phyloP scores from a whole-genome alignment of 805 yeast species.

The Scheffersomyces stipitis region DNA sequence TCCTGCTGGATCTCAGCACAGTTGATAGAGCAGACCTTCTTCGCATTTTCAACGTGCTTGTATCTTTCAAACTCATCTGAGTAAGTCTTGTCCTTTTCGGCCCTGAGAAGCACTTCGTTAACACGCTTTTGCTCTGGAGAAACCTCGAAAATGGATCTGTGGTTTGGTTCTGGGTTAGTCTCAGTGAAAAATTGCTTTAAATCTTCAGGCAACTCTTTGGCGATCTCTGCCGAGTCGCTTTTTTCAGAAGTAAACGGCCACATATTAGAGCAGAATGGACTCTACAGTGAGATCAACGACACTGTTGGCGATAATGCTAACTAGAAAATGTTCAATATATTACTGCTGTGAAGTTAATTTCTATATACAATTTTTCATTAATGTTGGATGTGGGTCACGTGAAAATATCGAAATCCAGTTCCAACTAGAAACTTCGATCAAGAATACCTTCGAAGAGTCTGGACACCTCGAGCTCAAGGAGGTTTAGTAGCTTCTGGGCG shows the following conservation, averaged over 20 bases:
- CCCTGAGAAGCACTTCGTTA: slow-evolving; percentile 19
- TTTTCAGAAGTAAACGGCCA: slow-evolving; percentile 29
- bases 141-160: slow-evolving; percentile 20
- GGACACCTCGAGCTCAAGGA: slow-evolving; percentile 37
- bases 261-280: too few species aligned
- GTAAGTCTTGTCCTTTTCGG: slow-evolving; percentile 15
- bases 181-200: slow-evolving; percentile 31
- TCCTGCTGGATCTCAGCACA: slow-evolving; percentile 41
- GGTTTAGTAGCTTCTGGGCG: slow-evolving; percentile 8
- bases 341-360: too few species aligned
- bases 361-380: too few species aligned
- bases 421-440: slow-evolving; percentile 30
- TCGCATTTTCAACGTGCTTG: slow-evolving; percentile 24
- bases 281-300: too few species aligned
- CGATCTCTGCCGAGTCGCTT: slow-evolving; percentile 25
- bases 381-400: too few species aligned
- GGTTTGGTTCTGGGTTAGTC: slow-evolving; percentile 28
- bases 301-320: too few species aligned
- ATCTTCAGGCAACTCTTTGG: slow-evolving; percentile 33
- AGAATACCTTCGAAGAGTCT: slow-evolving; percentile 39
- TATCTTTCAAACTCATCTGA: slow-evolving; percentile 29
- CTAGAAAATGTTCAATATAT: too few species aligned
- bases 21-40: slow-evolving; percentile 30
- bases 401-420: too few species aligned
- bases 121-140: slow-evolving; percentile 29